Base-by-base conservation (phyloP, 2,329 filamentous ascomycete genomes). In the Magnaporthiopsis rhizophila region DNA sequence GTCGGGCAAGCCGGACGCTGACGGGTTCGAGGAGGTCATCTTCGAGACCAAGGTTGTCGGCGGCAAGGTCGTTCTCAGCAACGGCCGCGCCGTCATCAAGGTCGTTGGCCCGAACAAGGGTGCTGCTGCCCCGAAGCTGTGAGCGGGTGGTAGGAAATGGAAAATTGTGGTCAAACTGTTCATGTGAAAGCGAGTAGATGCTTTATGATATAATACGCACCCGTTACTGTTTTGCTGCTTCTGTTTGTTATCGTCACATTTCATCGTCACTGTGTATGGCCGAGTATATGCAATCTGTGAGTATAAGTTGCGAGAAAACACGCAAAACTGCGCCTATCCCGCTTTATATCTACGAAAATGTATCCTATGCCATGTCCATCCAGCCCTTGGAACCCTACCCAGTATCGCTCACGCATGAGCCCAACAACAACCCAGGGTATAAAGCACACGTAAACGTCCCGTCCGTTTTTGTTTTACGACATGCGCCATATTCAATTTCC, bases 1-100 rank as follows among this genome's bases (percentile, higher is more conserved):
- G 73, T 91, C 85, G 28, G 92, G 92, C 1, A 82, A 87, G 73
- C 84, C 97, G 79, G 88, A 98, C 80, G 89, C 86, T 66, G 92
- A 83, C 67, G 88, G 84, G 1, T 96, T 85, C 77, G 92, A 97
- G 77, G 92, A 97, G 75, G 79, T 97, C 62, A 82, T 91, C 60
- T 97, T 97, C 73, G 81, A 88, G 64, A 91, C 90, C 1, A 84
- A 85, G 74, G 87, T 96, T 32, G 89, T 89, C 70, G 87, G 88
- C 38, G 91, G 90, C 38, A 96, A 95, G 82, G 86, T 92, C 24
- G 91, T 91, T 66, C 79, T 97, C 76, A 95, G 87, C 77, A 97
- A 97, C 75, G 93, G 93, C 5, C 82, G 92, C 65, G 91, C 91
- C 32, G 75, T 94, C 73, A 85, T 97, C 72, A 91, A 85, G 82